Percentiles rank a stretch among this genome's conserved stretches.
These are phyloP conservation scores for Euphrasia arctica DNA, from an alignment of 305 asterid genomes.

Conservation along the genomic window DNA sequence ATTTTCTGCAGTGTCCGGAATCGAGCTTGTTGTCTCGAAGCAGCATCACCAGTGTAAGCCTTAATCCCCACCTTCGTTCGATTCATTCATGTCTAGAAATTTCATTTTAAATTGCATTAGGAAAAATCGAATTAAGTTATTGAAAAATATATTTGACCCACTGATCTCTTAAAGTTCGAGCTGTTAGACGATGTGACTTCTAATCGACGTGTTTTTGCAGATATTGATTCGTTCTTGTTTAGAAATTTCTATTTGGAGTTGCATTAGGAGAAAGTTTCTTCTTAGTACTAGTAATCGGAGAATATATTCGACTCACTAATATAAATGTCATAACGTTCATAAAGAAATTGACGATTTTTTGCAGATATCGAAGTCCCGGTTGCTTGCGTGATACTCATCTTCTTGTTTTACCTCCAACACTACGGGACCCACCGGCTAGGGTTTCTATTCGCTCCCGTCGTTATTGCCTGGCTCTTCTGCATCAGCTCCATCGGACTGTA, in stretches of 20 bases:
- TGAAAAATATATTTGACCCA: too few species aligned
- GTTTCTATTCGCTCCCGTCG: constrained; percentile 79
- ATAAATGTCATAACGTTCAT: too few species aligned
- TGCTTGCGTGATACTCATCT: constrained; percentile 74
- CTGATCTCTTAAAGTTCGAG: too few species aligned
- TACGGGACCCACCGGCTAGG: constrained; percentile 86
- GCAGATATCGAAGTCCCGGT: constrained; percentile 87
- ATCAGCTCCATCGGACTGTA: constrained; percentile 82
- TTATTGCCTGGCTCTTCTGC: constrained; percentile 89
- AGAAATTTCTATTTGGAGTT: not conserved
- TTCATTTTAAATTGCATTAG: too few species aligned
- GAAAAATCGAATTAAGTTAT: too few species aligned
- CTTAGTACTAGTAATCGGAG: too few species aligned
- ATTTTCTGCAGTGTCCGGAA: constrained; percentile 87
- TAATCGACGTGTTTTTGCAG: too few species aligned
- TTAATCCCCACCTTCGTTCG: constrained; percentile 14
- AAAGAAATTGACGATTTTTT: not conserved
- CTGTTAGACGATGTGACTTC: too few species aligned
- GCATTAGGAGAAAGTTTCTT: constrained; percentile 23
- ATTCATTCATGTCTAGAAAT: not conserved
- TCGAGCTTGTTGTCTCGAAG: constrained; percentile 77
- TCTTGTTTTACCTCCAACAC: constrained; percentile 79
- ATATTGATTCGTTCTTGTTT: too few species aligned
- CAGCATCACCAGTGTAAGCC: constrained; percentile 84
- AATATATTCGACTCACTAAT: too few species aligned